Evolutionary conservation across 148 eudicot genomes (phyloP).

Genomic region (Agrostemma githago): DNA sequence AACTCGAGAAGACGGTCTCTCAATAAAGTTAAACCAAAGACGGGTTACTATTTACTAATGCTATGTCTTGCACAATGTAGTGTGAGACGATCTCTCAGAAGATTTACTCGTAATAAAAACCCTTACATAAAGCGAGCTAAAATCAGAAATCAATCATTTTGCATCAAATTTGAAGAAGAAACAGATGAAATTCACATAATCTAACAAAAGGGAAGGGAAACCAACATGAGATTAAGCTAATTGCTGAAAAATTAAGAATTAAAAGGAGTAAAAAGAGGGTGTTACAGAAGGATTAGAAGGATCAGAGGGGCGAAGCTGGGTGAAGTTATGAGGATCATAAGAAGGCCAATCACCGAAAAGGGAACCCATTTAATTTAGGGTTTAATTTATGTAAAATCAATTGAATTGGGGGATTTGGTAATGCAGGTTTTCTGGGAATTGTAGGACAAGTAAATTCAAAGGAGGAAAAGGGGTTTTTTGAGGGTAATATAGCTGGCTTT

Average conservation of each 20-base stretch:
- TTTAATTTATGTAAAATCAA: not conserved
- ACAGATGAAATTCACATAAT: conserved; percentile 13
- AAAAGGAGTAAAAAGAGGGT: not conserved
- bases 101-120: too few relatives aligned
- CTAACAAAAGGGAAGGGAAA: not conserved
- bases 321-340: conserved; percentile 76
- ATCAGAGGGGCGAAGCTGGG: conserved; percentile 79
- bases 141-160: conserved; percentile 9
- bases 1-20: too few relatives aligned
- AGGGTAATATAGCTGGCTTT: too few relatives aligned
- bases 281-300: conserved; percentile 73
- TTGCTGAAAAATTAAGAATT: not conserved
- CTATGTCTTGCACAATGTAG: too few relatives aligned
- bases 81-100: too few relatives aligned
- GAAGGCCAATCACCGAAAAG: conserved; percentile 73
- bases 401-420: not conserved
- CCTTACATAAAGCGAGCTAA: too few relatives aligned
- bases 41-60: too few relatives aligned
- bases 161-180: conserved; percentile 8
- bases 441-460: too few relatives aligned
- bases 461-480: too few relatives aligned
- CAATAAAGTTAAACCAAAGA: too few relatives aligned
- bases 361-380: conserved; percentile 41
- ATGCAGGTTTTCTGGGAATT: not conserved
- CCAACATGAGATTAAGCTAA: conserved; percentile 11